phyloP scores from a whole-genome alignment of 2,329 filamentous ascomycete species.

The Alternaria panax region DNA sequence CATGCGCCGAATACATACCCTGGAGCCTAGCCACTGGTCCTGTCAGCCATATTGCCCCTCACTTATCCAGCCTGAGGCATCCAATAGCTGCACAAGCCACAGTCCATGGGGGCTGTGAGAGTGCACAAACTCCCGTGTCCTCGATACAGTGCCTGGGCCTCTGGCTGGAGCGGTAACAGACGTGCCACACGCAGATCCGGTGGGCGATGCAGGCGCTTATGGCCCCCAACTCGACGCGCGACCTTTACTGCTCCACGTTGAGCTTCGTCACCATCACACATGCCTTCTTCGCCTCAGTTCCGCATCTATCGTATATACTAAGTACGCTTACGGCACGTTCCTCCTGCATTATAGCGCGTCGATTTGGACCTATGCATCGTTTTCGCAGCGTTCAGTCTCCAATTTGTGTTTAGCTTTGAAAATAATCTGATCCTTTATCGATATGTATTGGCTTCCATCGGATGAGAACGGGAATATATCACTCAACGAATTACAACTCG shows the following conservation, averaged over 20 bases:
- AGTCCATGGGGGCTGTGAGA: conserved; percentile 31
- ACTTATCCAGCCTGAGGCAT: conserved; percentile 28
- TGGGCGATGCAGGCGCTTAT: conserved; percentile 19
- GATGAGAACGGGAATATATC: conserved; percentile 28
- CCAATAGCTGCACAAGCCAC: conserved; percentile 21
- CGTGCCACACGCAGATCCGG: conserved; percentile 14
- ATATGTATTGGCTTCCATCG: conserved; percentile 49
- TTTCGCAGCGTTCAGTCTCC: conserved; percentile 18
- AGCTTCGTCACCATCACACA: conserved; percentile 25
- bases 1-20: conserved; percentile 17
- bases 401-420: conserved; percentile 16
- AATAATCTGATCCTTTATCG: conserved; percentile 1
- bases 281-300: conserved; percentile 12
- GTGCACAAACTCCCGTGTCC: conserved; percentile 21
- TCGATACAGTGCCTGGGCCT: conserved; percentile 18
- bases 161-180: conserved; percentile 29
- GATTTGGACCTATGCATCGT: conserved; percentile 30
- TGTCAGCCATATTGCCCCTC: conserved; percentile 32
- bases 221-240: conserved; percentile 17
- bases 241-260: conserved; percentile 14
- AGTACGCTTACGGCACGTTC: conserved; percentile 11
- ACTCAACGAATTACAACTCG: conserved; percentile 56
- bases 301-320: conserved; percentile 24
- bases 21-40: conserved; percentile 30
- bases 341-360: conserved; percentile 6